Evolutionary conservation across 257 asterid genomes (phyloP).

Genomic region (Salvia splendens): DNA sequence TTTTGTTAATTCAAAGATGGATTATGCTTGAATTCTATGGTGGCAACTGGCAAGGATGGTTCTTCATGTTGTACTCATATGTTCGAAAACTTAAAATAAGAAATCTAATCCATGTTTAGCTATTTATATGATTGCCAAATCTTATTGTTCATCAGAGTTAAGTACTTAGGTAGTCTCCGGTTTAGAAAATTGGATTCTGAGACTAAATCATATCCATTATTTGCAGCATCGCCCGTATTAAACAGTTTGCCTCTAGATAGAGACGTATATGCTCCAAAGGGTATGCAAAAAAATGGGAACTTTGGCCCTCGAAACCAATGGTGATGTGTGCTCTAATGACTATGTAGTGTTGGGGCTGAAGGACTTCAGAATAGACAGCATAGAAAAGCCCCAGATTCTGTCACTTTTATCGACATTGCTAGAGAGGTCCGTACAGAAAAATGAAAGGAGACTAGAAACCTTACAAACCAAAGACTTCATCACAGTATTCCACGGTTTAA

Average conservation of each 20-base stretch:
- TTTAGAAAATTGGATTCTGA: background rate
- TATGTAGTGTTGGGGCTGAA: conserved; percentile 60
- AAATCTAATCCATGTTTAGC: background rate
- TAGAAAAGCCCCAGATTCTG: conserved; percentile 64
- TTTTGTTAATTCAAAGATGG: background rate
- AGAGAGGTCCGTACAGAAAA: conserved; percentile 63
- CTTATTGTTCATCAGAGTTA: background rate
- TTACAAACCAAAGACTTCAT: conserved; percentile 51
- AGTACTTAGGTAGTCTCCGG: background rate
- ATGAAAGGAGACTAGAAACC: conserved; percentile 56
- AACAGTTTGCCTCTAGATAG: too few species aligned
- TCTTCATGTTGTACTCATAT: background rate
- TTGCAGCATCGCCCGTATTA: conserved; percentile 37
- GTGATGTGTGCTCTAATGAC: conserved; percentile 38
- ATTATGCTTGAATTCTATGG: background rate
- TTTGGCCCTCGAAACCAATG: conserved; percentile 47
- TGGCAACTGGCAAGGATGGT: background rate
- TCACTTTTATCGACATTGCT: conserved; percentile 64
- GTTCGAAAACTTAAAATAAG: background rate
- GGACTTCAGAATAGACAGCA: conserved; percentile 44
- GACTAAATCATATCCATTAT: conserved; percentile 13
- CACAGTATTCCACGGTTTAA: conserved; percentile 78
- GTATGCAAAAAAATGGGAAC: conserved; percentile 51
- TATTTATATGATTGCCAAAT: background rate
- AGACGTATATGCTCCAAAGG: conserved; percentile 11